Evolutionary conservation across 2,329 filamentous ascomycete species (phyloP), one percentile per base, ranked within the genome.

Genomic region (Pseudogymnoascus sp.): DNA sequence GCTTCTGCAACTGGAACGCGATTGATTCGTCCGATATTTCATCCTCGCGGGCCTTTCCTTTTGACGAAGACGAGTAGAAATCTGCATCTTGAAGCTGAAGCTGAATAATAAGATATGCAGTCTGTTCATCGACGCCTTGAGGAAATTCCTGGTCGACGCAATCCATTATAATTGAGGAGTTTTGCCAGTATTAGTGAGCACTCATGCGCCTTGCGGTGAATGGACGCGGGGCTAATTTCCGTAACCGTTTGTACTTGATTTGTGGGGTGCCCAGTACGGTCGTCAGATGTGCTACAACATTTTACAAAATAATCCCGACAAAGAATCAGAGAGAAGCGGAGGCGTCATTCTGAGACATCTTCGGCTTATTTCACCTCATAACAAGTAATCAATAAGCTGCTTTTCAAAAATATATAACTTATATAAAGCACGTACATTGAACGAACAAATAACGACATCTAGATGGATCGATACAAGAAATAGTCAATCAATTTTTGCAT

Each of bases 11-110:
- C 15, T 56, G 26, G 9, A 60, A 56, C n/a, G 58, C n/a, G 13
- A 60, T 39, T 12, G 28, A 34, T 34, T 60, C 15, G n/a, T 60
- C 58, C 13, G 41, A 60, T 18, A 26, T 3, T 30, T 60, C 39
- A 41, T 18, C 41, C 35, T 60, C 41, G 26, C 41, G 28, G 35
- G 9, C 58, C 37, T 60, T 60, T 10, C 58, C 41, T 45, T 60
- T 60, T 23, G 5, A 33, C 8, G 28, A 52, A 35, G 33, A 52
- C 10, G 33, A 15, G 28, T 34, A 60, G n/a, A 2, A 30, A 52
- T 60, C 26, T 4, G 19, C 3, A 56, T 60, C 58, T 55, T 60
- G 23, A 26, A 60, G 33, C 48, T 60, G 41, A 55, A 60, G 39
- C 41, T 34, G 41, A 10, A 60, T 15, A 28, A 56, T 56, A 34